These are phyloP conservation scores for Cryptococcus sp. DNA, from an alignment of 1,284 basidiomycete species.

Conservation along the genomic window DNA sequence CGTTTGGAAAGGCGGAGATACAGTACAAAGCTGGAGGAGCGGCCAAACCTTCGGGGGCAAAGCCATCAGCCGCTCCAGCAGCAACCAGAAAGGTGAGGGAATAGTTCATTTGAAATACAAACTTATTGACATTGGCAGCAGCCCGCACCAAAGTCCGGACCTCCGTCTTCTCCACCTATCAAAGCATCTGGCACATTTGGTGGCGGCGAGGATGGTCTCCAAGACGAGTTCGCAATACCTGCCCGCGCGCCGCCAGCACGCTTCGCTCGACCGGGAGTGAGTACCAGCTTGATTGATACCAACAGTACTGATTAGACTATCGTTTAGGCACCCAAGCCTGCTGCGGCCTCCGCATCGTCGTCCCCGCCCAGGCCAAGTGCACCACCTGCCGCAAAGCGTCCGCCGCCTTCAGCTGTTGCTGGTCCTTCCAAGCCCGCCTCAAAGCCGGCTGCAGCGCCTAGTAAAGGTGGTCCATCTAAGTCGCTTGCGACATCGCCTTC, in stretches of 20 bases:
- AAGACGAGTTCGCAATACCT: constrained; percentile 34
- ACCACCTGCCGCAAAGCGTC: constrained; percentile 17
- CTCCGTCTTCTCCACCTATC: constrained; percentile 33
- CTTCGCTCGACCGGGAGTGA: constrained; percentile 32
- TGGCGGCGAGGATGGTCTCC: constrained; percentile 18
- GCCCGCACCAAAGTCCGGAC: constrained; percentile 15
- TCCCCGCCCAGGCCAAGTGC: constrained; percentile 27
- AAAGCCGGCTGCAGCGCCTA: constrained; percentile 49
- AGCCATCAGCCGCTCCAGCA: constrained; percentile 42
- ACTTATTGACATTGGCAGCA: not conserved
- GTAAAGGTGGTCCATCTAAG: constrained; percentile 60
- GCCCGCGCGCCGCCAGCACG: constrained; percentile 35
- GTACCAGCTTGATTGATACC: not conserved
- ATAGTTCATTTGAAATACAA: not conserved
- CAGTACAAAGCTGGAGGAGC: constrained; percentile 72
- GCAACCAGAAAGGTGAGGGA: constrained; percentile 55
- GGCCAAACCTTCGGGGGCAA: constrained; percentile 55
- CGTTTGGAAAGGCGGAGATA: constrained; percentile 82
- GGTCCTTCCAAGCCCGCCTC: constrained; percentile 40
- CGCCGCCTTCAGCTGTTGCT: constrained; percentile 34
- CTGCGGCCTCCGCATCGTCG: constrained; percentile 15
- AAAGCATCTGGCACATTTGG: constrained; percentile 30
- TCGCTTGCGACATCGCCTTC: constrained; percentile 60
- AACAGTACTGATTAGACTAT: no score
- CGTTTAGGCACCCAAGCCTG: constrained; percentile 13